Conservation (phyloP, 2,329 filamentous ascomycete genomes). For the Botryosphaeria dothidea region DNA sequence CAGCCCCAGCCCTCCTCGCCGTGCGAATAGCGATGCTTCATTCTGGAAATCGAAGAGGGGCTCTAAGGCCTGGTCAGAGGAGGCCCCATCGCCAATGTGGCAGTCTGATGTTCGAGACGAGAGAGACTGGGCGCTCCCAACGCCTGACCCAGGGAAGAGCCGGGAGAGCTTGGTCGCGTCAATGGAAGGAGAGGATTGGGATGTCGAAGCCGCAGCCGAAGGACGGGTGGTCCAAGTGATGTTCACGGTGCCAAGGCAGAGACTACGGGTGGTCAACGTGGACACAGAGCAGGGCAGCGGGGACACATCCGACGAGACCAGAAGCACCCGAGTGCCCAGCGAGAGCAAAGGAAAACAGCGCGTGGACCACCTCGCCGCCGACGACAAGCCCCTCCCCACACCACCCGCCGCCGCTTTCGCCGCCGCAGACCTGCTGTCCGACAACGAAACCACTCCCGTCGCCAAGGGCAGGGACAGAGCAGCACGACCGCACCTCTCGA, state of each 20-base stretch:
- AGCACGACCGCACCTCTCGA: background rate
- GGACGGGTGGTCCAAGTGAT: constrained; percentile 61
- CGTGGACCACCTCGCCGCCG: background rate
- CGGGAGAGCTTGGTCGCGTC: constrained; percentile 25
- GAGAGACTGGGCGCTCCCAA: constrained; percentile 33
- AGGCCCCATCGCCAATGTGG: constrained; percentile 45
- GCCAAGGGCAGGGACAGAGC: background rate
- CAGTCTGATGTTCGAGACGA: constrained; percentile 29
- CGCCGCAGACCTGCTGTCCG: background rate
- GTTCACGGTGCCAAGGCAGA: constrained; percentile 90
- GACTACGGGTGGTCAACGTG: constrained; percentile 80
- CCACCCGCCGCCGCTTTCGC: background rate
- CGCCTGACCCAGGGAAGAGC: constrained; percentile 5
- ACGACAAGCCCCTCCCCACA: background rate
- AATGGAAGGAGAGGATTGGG: constrained; percentile 46
- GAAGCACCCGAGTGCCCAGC: background rate
- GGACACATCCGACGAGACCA: constrained; percentile 4
- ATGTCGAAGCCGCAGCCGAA: constrained; percentile 50
- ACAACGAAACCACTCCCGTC: background rate
- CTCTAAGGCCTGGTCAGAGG: constrained; percentile 43
- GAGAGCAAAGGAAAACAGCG: constrained; percentile 10
- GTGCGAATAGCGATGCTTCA: constrained; percentile 47
- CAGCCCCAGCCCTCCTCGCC: constrained; percentile 32
- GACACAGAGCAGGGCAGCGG: constrained; percentile 1
- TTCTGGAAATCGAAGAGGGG: constrained; percentile 44